Base-by-base conservation (phyloP, 176 grass and related monocot genomes). In the Echinochloa phyllopogon region DNA sequence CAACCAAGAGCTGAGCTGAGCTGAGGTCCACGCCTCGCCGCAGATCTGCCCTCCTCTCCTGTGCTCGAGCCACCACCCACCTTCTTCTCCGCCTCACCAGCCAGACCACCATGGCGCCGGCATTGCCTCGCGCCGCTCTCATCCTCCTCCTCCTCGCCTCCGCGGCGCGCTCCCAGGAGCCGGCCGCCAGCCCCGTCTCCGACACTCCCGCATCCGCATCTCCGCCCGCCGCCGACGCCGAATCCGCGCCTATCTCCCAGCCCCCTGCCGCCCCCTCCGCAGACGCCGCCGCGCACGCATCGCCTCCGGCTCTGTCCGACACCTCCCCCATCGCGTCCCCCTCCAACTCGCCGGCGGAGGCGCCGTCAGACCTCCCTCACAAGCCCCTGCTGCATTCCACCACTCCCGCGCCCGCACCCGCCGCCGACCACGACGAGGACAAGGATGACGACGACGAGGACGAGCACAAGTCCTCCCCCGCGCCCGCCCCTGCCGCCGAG, bases 401-500 rank as follows among this genome's bases (percentile, higher is more conserved):
- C 2, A 1, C 85, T 3, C 74, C 84, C 6, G 36, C 74, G 2
- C 77, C 77, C 8, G 67, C 76, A 3, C 68, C 44, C 36, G 29
- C 20, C 44, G 79, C n/a, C 1, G 10, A 9, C 5, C 20, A 42
- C 51, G 44, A 76, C 11, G 16, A 53, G 0, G 10, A 62, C 27
- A 15, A 55, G 2, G 53, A 48, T 0, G 17, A 23, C 6, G 49
- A 47, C 6, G 49, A 47, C 7, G 5, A 73, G 16, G 68, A 50
- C 10, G 7, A 43, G 10, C 15, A 0, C 42, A 14, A 63, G 50
- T 4, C 83, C n/a, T 6, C 82, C 16, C 95, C 92, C 0, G 62
- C 87, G 21, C 92, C 92, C 5, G 66, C 82, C 4, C 86, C 92
- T 0, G 36, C 81, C 6, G 56, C 73, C 6, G 51, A 40, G 50